These are phyloP conservation scores for Wickerhamomyces bisporus DNA, from an alignment of 805 yeast species.

Conservation along the genomic window DNA sequence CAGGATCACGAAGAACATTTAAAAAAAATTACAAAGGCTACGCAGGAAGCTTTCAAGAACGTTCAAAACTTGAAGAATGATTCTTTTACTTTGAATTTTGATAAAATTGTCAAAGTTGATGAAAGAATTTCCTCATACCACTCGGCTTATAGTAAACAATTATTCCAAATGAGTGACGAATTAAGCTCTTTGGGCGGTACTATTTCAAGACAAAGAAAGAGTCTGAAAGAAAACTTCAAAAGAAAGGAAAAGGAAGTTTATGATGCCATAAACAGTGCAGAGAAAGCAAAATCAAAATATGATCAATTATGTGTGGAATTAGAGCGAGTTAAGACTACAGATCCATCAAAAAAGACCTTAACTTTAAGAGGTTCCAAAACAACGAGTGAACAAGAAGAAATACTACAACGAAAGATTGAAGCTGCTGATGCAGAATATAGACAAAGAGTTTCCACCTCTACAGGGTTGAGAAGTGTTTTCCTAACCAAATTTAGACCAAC, in stretches of 20 bases:
- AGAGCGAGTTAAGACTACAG: constrained; percentile 74
- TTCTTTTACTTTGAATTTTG: constrained; percentile 62
- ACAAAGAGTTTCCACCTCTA: constrained; percentile 66
- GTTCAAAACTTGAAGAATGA: constrained; percentile 46
- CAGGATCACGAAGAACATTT: constrained; percentile 73
- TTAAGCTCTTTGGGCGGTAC: constrained; percentile 63
- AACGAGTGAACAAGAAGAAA: constrained; percentile 84
- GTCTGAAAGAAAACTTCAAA: constrained; percentile 74
- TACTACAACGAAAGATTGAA: constrained; percentile 72
- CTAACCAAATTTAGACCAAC: constrained; percentile 73
- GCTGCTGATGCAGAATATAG: constrained; percentile 84
- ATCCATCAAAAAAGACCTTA: constrained; percentile 79
- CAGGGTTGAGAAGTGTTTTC: constrained; percentile 68
- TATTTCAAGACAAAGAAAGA: constrained; percentile 67
- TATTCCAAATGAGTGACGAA: constrained; percentile 85
- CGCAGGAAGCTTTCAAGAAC: constrained; percentile 43
- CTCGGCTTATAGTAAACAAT: constrained; percentile 67
- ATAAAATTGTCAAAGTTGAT: constrained; percentile 68
- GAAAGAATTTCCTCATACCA: constrained; percentile 72
- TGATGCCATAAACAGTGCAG: constrained; percentile 80
- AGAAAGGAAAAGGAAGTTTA: constrained; percentile 77
- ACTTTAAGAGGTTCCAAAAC: constrained; percentile 76
- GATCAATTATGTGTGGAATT: constrained; percentile 78
- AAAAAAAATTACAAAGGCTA: constrained; percentile 60
- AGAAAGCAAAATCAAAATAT: constrained; percentile 79